Base-by-base conservation (phyloP, 2,329 filamentous ascomycete species). In the Cyanodermella asteris region DNA sequence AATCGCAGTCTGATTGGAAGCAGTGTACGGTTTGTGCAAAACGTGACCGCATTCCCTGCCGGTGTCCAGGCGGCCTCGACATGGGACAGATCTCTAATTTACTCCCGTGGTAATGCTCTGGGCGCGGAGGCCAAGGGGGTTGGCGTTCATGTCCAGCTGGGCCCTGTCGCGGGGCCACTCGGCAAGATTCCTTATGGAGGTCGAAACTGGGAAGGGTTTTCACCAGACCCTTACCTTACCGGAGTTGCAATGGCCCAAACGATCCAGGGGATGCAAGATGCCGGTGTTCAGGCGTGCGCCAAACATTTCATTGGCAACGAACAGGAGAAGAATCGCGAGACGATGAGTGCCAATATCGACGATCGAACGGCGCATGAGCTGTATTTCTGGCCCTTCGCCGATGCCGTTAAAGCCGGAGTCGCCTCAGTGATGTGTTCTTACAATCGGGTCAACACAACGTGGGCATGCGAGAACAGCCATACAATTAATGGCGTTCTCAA, bases 391-490 rank as follows among this genome's bases (percentile, higher is more conserved):
- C 68, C 69, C 0, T 75, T 73, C 31, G 57, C 64, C 31, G 63
- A 73, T 29, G 59, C 63, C 0, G 44, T 74, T 3, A 51, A 45
- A 7, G 64, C 64, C 4, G 65, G 65, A 1, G 59, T 56, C 0
- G 59, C 53, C 0, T 61, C 58, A 0, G 45, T 72, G 19, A 73
- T 73, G 69, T 73, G 68, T 33, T 49, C 42, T 0, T 54, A 54
- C 24, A 38, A 54, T 38, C 72, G 76, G 39, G 43, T 81, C 46
- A 87, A 90, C 53, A 78, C 77, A 46, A 77, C 68, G 6, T 80
- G 80, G 36, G 61, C 50, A 12, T 87, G 78, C 48, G 73, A 84
- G 39, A 87, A 87, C 53, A 73, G 70, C 15, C 70, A 74, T 38
- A 47, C 73, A 7, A 50, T 80, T 35, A 87, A 87, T 41, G 66